phyloP scores from a whole-genome alignment of 1,139 yeast species.

The Kazachstania sp. region DNA sequence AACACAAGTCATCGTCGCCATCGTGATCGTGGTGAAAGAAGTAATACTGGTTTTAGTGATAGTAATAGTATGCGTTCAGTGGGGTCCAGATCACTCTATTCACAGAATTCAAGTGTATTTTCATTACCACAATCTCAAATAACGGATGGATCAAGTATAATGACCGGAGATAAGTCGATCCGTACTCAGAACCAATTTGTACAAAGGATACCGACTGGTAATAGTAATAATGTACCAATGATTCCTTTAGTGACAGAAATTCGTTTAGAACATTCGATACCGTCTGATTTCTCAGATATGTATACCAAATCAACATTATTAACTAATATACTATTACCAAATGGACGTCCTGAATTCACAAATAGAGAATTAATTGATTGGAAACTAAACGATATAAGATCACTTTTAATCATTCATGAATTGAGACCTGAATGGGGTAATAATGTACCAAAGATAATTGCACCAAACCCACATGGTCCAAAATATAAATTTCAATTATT shows the following conservation, averaged over 20 bases:
- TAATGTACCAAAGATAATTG: constrained; percentile 38
- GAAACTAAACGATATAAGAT: constrained; percentile 55
- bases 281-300: constrained; percentile 43
- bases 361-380: constrained; percentile 52
- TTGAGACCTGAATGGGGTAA: constrained; percentile 46
- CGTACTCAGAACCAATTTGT: not conserved
- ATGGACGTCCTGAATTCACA: constrained; percentile 55
- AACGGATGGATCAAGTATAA: not conserved
- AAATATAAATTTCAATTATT: constrained; percentile 35
- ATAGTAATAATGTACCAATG: not conserved
- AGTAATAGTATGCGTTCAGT: not conserved
- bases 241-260: constrained; percentile 15
- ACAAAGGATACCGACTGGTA: not conserved
- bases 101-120: not conserved
- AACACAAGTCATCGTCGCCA: not conserved
- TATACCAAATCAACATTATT: constrained; percentile 44
- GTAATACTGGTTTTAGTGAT: too few relatives aligned
- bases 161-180: not conserved
- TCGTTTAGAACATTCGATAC: constrained; percentile 38
- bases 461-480: constrained; percentile 12
- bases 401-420: constrained; percentile 44
- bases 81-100: not conserved
- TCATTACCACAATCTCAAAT: not conserved
- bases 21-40: too few relatives aligned
- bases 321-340: constrained; percentile 30